Conservation (phyloP, 345 rosid species). For the Syzygium jambos region DNA sequence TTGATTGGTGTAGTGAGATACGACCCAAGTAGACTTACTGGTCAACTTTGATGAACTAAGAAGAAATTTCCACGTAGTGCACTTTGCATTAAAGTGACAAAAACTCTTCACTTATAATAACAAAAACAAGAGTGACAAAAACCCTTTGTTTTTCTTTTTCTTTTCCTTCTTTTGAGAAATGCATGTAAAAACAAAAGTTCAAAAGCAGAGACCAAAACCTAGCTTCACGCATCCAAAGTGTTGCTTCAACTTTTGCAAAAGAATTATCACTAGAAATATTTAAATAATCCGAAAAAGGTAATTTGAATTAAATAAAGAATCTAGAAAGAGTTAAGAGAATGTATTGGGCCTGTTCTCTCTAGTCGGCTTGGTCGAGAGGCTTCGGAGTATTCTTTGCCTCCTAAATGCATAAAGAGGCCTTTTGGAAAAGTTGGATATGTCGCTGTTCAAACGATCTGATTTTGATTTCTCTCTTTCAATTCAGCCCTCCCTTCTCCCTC, state of each 20-base stretch:
- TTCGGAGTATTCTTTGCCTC: slow-evolving; percentile 29
- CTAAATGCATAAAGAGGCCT: slow-evolving; percentile 3
- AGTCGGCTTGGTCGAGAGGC: not conserved
- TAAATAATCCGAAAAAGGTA: not conserved
- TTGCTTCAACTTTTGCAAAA: slow-evolving; percentile 41
- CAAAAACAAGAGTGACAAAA: not conserved
- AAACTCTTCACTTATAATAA: not conserved
- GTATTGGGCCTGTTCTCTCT: not conserved
- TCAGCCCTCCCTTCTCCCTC: not conserved
- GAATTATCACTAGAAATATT: not conserved
- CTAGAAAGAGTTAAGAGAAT: not conserved
- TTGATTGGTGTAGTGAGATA: not conserved
- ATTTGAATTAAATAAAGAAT: not conserved
- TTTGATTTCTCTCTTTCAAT: not conserved
- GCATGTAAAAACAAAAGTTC: slow-evolving; percentile 10
- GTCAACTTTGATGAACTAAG: not conserved
- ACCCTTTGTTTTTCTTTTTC: not conserved
- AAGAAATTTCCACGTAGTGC: not conserved
- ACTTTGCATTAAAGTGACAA: not conserved
- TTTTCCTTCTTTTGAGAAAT: not conserved
- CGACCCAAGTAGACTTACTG: not conserved
- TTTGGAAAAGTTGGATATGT: not conserved
- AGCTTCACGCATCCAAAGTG: slow-evolving; percentile 34
- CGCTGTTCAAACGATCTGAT: not conserved
- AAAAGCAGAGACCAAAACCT: slow-evolving; percentile 60